Base-by-base conservation (phyloP, 2,329 filamentous ascomycete genomes). In the Ophiocordyceps robertsii region DNA sequence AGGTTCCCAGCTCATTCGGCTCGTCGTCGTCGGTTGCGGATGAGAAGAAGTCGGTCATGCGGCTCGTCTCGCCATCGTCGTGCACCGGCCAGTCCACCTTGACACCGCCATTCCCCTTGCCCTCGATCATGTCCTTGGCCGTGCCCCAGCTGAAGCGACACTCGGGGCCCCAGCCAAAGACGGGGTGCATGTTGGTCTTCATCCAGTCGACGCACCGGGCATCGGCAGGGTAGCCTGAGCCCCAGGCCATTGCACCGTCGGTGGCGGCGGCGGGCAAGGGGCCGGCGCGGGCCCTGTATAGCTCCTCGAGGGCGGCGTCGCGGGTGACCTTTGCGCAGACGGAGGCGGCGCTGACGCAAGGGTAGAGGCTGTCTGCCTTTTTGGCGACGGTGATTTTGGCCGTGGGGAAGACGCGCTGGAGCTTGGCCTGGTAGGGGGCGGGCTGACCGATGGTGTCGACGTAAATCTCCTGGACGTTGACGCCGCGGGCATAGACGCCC, bases 101-200 rank as follows among this genome's bases (percentile, higher is more conserved):
- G 42, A 83, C 72, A 4, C 75, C 77, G 21, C 75, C 77, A 21
- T 68, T 69, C 9, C 68, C 72, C 59, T 84, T 87, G n/a, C 69
- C 66, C 51, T 95, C 89, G 4, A 98, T 66, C 77, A 96, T 75
- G 55, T 96, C 89, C 65, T 93, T 95, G 2, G 84, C 84, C 1
- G 92, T 96, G 0, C 84, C 84, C 92, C 92, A 98, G 56, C 88
- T 95, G 56, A 95, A 96, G 5, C 92, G 73, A 58, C 87, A 94
- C 63, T 96, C 89, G 21, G 75, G 75, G 0, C 90, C 89, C 90
- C 92, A 98, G 13, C 92, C 92, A 66, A 96, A 98, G 1, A 96
- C 65, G 3, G 86, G 85, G 56, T 98, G 82, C 80, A 95, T 90
- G 50, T 90, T 92, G 33, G 67, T 67, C 63, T 80, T 84, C 57